phyloP scores from a whole-genome alignment of 2,329 filamentous ascomycete genomes.

The Colletotrichum simmondsii region DNA sequence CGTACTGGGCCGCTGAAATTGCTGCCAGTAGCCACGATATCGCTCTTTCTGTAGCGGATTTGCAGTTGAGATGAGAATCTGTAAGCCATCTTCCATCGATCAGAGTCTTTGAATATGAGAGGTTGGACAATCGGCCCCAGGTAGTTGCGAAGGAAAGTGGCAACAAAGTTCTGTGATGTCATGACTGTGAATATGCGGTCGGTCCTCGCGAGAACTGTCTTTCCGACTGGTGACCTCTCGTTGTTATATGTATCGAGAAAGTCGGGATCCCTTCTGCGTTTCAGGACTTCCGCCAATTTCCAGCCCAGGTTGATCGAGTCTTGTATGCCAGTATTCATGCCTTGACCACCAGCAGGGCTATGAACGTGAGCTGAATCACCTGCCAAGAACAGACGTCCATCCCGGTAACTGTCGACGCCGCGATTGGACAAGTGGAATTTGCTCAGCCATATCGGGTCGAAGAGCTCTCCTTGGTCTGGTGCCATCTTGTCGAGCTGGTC shows the following conservation, averaged over 20 bases:
- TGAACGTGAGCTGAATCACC: slow-evolving; percentile 51
- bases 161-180: slow-evolving; percentile 47
- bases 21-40: slow-evolving; percentile 45
- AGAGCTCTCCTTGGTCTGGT: slow-evolving; percentile 40
- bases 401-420: slow-evolving; percentile 52
- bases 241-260: slow-evolving; percentile 59
- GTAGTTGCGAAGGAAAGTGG: slow-evolving; percentile 49
- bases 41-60: slow-evolving; percentile 53
- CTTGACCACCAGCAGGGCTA: slow-evolving; percentile 48
- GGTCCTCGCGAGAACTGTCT: slow-evolving; percentile 52
- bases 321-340: slow-evolving; percentile 49
- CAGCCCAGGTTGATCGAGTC: slow-evolving; percentile 48
- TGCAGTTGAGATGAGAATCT: slow-evolving; percentile 53
- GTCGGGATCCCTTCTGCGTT: slow-evolving; percentile 37
- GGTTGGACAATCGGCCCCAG: slow-evolving; percentile 53
- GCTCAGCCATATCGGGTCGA: slow-evolving; percentile 52
- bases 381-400: slow-evolving; percentile 38
- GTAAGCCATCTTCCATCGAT: slow-evolving; percentile 41
- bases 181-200: slow-evolving; percentile 52
- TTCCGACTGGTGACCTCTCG: slow-evolving; percentile 59
- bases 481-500: slow-evolving; percentile 41
- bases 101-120: slow-evolving; percentile 39
- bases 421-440: slow-evolving; percentile 58
- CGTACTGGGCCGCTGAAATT: slow-evolving; percentile 47
- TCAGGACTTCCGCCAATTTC: slow-evolving; percentile 42